These are phyloP conservation scores for Hypholoma fasciculare DNA, from an alignment of 768 basidiomycete species.

Conservation along the genomic window DNA sequence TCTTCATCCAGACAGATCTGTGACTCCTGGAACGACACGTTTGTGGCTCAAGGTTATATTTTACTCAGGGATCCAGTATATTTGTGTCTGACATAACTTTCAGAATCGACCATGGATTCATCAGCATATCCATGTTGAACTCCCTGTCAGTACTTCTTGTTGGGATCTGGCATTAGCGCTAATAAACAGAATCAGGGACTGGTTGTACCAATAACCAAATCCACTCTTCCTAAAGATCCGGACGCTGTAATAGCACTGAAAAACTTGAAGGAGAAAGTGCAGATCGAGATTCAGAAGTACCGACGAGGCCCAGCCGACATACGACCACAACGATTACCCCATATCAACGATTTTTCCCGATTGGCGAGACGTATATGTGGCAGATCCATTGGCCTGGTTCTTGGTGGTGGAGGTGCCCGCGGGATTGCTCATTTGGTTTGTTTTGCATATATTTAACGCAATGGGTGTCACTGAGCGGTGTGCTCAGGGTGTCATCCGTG, in stretches of 20 bases:
- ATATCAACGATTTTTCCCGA: conserved; percentile 89
- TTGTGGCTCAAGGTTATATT: conserved; percentile 87
- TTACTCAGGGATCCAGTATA: background rate
- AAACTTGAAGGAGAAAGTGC: conserved; percentile 90
- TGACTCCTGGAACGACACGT: conserved; percentile 87
- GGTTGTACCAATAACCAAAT: conserved; percentile 63
- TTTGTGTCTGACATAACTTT: conserved; percentile 5
- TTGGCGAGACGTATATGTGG: conserved; percentile 91
- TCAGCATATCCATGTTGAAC: conserved; percentile 93
- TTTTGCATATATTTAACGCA: background rate
- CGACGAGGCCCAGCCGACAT: conserved; percentile 62
- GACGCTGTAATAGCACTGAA: conserved; percentile 88
- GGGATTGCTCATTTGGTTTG: conserved; percentile 50
- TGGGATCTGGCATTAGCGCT: conserved; percentile 7
- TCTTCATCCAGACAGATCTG: conserved; percentile 88
- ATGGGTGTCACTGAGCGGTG: conserved; percentile 7
- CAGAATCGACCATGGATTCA: conserved; percentile 96
- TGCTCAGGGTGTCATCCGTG: conserved; percentile 86
- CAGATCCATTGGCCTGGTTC: conserved; percentile 88
- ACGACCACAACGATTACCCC: conserved; percentile 74
- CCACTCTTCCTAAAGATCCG: conserved; percentile 69
- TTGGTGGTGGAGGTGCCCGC: conserved; percentile 97
- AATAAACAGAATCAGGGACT: conserved; percentile 52
- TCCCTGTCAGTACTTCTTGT: conserved; percentile 52
- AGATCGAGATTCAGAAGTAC: conserved; percentile 87